These are phyloP conservation scores for Goniomonas avonlea DNA, from an alignment of 78 protist genomes.

Conservation along the genomic window DNA sequence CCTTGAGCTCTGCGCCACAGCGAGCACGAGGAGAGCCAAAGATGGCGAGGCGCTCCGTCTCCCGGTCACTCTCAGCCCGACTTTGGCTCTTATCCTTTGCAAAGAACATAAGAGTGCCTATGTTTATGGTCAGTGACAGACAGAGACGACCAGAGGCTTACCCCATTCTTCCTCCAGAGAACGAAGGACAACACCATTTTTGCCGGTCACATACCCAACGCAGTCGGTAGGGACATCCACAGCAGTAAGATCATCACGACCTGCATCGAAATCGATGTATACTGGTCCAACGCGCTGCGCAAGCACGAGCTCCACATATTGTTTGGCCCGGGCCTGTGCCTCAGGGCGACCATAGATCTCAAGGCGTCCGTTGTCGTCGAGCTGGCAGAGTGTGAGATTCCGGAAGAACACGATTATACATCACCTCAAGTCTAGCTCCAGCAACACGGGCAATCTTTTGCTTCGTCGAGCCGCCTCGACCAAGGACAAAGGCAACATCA, in stretches of 20 bases:
- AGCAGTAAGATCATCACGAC: background rate
- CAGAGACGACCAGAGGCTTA: no score
- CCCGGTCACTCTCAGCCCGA: background rate
- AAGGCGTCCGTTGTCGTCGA: background rate
- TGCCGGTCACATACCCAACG: background rate
- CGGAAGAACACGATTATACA: no score
- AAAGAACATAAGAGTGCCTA: background rate
- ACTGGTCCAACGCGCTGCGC: background rate
- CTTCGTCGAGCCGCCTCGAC: background rate
- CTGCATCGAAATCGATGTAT: background rate
- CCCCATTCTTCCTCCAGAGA: background rate
- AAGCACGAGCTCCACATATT: background rate
- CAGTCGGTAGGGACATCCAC: background rate
- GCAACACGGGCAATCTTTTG: background rate
- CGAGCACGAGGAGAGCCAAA: background rate
- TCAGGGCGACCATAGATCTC: background rate
- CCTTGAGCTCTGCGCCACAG: slow-evolving; percentile 5
- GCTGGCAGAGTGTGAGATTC: no score
- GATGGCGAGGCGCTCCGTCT: background rate
- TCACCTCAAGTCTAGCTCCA: background rate
- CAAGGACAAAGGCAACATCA: background rate
- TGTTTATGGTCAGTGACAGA: no score
- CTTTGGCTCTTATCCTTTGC: background rate
- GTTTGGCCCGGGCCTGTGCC: background rate
- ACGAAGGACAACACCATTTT: background rate